These are phyloP conservation scores for Fusarium sp. DNA, from an alignment of 2,329 filamentous ascomycete genomes.

Conservation along the genomic window DNA sequence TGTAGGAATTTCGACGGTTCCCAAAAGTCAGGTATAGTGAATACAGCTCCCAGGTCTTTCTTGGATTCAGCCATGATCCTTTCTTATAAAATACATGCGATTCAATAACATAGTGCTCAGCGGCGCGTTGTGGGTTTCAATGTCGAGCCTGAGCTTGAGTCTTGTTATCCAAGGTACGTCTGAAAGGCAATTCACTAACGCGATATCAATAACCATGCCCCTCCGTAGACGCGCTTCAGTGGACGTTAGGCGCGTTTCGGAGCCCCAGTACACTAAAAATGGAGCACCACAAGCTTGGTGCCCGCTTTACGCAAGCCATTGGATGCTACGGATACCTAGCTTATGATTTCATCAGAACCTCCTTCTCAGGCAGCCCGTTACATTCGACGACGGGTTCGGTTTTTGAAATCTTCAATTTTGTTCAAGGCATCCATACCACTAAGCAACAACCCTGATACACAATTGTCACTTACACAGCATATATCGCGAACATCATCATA, in stretches of 20 bases:
- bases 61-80: conserved; percentile 50
- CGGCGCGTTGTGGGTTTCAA: not conserved
- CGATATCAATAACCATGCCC: not conserved
- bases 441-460: not conserved
- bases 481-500: not conserved
- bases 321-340: not conserved
- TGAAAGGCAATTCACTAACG: conserved; percentile 31
- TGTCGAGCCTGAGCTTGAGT: not conserved
- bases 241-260: conserved; percentile 19
- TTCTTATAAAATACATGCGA: not conserved
- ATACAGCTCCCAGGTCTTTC: conserved; percentile 63
- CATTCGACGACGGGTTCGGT: not conserved
- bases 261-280: conserved; percentile 15
- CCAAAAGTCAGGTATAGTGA: conserved; percentile 71
- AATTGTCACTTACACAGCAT: not conserved
- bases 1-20: conserved; percentile 61
- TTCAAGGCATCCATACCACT: not conserved
- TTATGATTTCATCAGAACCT: conserved; percentile 27
- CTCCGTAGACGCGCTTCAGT: conserved; percentile 34
- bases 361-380: not conserved
- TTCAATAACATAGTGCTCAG: conserved; percentile 18
- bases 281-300: not conserved
- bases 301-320: not conserved
- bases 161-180: not conserved
- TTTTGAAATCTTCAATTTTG: conserved; percentile 10